Conservation (phyloP, 305 asterid genomes). For the Fraxinus velutina region DNA sequence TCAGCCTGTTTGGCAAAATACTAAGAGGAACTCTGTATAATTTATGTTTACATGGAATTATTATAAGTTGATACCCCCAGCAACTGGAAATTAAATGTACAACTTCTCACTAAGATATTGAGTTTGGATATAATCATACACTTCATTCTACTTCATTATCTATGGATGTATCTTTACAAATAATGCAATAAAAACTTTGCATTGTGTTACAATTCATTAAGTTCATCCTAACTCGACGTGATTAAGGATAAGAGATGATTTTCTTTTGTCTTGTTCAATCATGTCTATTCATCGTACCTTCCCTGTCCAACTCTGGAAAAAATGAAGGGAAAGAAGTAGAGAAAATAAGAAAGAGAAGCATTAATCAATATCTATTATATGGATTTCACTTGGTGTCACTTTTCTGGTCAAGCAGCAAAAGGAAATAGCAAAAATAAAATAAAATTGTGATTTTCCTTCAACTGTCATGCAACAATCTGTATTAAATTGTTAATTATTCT, state of each 20-base stretch:
- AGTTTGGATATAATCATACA: not conserved
- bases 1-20: not conserved
- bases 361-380: not conserved
- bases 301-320: not conserved
- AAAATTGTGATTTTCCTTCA: not conserved
- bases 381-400: not conserved
- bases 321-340: not conserved
- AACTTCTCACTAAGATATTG: constrained; percentile 7
- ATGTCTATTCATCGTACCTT: not conserved
- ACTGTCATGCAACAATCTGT: not conserved
- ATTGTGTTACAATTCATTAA: not conserved
- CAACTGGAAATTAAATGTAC: not conserved
- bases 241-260: not conserved
- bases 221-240: not conserved
- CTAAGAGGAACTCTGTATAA: not conserved
- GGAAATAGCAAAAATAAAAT: not conserved
- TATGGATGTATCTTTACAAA: not conserved
- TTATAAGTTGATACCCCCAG: not conserved
- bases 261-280: not conserved
- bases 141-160: not conserved
- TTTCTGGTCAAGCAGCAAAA: not conserved
- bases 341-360: not conserved
- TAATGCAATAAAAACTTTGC: not conserved
- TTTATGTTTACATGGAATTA: not conserved
- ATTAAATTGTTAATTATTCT: not conserved